Conservation (phyloP, 441 rosid genomes). For the Bocquillonia castaneifolia region DNA sequence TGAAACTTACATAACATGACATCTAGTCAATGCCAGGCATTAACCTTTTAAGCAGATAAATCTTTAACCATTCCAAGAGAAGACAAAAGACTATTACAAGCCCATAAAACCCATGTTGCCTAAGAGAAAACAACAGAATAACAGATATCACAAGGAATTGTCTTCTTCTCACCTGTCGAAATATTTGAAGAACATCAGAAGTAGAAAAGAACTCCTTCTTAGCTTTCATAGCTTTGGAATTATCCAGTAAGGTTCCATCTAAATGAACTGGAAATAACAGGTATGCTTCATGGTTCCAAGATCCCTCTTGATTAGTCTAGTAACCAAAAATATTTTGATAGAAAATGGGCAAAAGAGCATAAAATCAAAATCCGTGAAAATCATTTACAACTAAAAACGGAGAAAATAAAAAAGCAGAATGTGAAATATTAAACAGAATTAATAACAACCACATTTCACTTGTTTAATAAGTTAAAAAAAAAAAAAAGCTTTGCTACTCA, state of each 20-base stretch:
- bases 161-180: conserved; percentile 62
- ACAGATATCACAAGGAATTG: background rate
- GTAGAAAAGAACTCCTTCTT: conserved; percentile 82
- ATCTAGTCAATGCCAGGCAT: background rate
- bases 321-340: conserved; percentile 4
- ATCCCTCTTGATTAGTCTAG: conserved; percentile 67
- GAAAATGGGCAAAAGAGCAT: background rate
- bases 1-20: background rate
- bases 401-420: too few relatives aligned
- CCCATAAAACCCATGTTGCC: background rate
- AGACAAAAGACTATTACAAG: conserved; percentile 1
- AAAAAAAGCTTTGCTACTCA: background rate
- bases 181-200: conserved; percentile 78
- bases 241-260: conserved; percentile 92
- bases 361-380: conserved; percentile 5
- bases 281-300: conserved; percentile 87
- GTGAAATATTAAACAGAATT: too few relatives aligned
- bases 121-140: conserved; percentile 8
- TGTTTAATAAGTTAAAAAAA: background rate
- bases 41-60: background rate
- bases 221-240: conserved; percentile 63
- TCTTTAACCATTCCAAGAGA: too few relatives aligned
- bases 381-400: background rate
- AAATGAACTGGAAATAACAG: conserved; percentile 92
- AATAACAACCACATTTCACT: background rate